phyloP scores from a whole-genome alignment of 208 protist species.

The Acanthamoeba lenticulata region DNA sequence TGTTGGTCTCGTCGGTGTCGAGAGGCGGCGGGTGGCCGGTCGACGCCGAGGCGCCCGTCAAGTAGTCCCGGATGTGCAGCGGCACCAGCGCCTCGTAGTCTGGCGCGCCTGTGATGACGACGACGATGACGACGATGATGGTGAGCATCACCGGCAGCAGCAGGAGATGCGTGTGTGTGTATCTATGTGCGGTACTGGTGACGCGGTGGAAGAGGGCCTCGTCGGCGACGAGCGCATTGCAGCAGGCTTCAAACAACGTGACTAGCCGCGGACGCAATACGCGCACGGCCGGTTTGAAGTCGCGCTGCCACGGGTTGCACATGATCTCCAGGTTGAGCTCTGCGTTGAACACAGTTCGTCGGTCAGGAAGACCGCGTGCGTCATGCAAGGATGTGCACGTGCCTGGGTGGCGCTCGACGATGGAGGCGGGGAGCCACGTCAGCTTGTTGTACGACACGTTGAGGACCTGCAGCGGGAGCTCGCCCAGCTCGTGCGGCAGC shows the following conservation, averaged over 20 bases:
- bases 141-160: no score
- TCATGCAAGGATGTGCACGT: no score
- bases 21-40: background rate
- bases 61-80: background rate
- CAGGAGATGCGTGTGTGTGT: background rate
- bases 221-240: background rate
- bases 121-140: background rate
- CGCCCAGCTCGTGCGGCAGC: constrained; percentile 14
- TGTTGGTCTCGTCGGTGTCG: no score
- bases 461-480: background rate
- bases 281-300: background rate
- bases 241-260: background rate
- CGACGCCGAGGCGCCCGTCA: background rate
- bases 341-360: no score
- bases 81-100: background rate
- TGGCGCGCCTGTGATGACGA: background rate
- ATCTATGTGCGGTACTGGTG: background rate
- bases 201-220: background rate
- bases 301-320: constrained; percentile 15
- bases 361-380: no score
- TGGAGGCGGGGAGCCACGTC: background rate
- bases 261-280: background rate
- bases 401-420: background rate
- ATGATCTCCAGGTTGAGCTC: background rate
- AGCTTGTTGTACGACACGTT: constrained; percentile 19